Evolutionary conservation across 2,329 filamentous ascomycete genomes (phyloP).

Genomic region (Fusarium poae): DNA sequence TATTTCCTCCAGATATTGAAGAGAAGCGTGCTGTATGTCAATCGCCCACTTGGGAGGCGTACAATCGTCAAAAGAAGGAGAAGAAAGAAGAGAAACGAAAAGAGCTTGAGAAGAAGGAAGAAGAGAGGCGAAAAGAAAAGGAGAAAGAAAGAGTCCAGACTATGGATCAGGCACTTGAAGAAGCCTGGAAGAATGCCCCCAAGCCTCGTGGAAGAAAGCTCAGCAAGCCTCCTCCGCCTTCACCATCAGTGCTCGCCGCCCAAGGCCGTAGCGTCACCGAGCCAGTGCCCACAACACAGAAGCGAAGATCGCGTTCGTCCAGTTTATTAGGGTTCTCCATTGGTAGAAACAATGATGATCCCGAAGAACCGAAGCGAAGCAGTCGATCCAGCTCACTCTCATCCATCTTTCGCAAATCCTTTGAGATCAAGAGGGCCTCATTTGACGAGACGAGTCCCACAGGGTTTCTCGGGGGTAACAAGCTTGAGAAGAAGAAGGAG

Average conservation of each 20-base stretch:
- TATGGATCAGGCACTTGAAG: constrained; percentile 43
- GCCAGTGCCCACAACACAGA: constrained; percentile 31
- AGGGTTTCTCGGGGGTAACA: constrained; percentile 59
- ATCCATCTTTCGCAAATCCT: constrained; percentile 53
- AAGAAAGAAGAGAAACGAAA: constrained; percentile 63
- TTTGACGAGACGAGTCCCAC: constrained; percentile 50
- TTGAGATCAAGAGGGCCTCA: constrained; percentile 53
- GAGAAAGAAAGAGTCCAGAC: constrained; percentile 34
- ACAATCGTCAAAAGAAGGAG: constrained; percentile 66
- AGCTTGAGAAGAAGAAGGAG: constrained; percentile 57
- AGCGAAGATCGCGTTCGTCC: constrained; percentile 47
- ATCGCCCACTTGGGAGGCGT: constrained; percentile 73
- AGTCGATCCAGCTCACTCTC: constrained; percentile 56
- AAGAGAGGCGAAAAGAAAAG: constrained; percentile 48
- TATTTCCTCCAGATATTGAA: constrained; percentile 50
- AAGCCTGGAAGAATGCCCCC: constrained; percentile 41
- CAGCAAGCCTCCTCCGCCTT: constrained; percentile 52
- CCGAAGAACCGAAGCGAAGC: constrained; percentile 46
- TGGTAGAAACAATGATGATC: constrained; percentile 41
- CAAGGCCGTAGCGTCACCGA: constrained; percentile 42
- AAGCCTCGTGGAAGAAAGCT: constrained; percentile 49
- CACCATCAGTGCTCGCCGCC: constrained; percentile 15
- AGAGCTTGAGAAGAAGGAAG: constrained; percentile 54
- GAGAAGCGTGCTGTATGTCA: constrained; percentile 64
- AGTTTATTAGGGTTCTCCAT: constrained; percentile 48